Percentiles rank a stretch among this genome's conserved stretches.
Evolutionary conservation across 257 asterid species (phyloP).

Genomic region (Voacanga thouarsii): DNA sequence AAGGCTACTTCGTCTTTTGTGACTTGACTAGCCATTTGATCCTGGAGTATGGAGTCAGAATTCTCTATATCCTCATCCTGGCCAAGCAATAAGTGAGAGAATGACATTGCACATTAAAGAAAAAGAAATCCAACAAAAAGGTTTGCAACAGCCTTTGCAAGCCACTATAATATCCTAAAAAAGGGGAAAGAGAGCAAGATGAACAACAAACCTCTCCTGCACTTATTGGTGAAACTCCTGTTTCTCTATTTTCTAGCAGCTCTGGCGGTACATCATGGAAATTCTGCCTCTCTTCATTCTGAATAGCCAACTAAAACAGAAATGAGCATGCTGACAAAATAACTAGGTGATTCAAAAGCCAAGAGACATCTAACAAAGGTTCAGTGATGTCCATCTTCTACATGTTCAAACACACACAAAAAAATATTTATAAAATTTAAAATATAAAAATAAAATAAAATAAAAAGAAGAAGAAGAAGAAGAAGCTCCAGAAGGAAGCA

Average conservation of each 20-base stretch:
- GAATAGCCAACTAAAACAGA: conserved; percentile 34
- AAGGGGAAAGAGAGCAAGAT: not conserved
- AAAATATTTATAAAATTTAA: no score
- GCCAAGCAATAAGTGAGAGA: conserved; percentile 18
- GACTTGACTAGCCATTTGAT: conserved; percentile 40
- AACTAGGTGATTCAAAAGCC: conserved; percentile 14
- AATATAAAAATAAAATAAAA: no score
- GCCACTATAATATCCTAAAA: not conserved
- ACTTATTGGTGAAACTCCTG: conserved; percentile 34
- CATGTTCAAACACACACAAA: not conserved
- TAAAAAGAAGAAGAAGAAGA: no score
- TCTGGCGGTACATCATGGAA: conserved; percentile 31
- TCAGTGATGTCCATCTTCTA: not conserved
- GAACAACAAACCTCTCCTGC: conserved; percentile 42
- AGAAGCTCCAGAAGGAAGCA: conserved; percentile 12
- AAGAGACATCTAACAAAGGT: not conserved
- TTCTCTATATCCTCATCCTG: conserved; percentile 49
- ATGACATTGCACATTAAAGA: conserved; percentile 3
- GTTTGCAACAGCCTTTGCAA: not conserved
- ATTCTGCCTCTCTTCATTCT: conserved; percentile 40
- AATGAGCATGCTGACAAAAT: conserved; percentile 11
- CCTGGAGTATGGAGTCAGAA: conserved; percentile 34
- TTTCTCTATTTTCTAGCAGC: conserved; percentile 38
- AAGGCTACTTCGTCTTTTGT: conserved; percentile 31
- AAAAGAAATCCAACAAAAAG: not conserved